Conservation (phyloP, 2,329 filamentous ascomycete species). For the Tolypocladium amazonense region DNA sequence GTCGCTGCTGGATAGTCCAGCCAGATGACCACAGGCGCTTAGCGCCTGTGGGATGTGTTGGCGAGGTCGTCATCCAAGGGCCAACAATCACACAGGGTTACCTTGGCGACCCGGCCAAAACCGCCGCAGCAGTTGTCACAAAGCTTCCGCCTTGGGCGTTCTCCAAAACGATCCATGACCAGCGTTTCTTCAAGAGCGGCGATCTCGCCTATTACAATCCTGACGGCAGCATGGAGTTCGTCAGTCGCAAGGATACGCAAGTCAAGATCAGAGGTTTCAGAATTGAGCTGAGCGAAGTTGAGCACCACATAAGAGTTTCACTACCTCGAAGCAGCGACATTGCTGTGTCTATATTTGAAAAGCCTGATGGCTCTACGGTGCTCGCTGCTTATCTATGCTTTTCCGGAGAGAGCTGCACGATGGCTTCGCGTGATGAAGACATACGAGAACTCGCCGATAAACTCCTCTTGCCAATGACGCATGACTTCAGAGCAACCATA, state of each 20-base stretch:
- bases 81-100: conserved; percentile 5
- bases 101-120: neutral
- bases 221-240: conserved; percentile 7
- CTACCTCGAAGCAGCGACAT: neutral
- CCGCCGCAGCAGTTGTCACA: neutral
- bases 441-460: neutral
- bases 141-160: neutral
- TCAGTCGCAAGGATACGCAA: conserved; percentile 1
- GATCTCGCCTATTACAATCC: conserved; percentile 1
- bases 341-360: neutral
- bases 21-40: neutral
- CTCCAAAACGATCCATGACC: neutral
- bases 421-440: neutral
- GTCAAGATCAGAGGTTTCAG: conserved; percentile 11
- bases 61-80: conserved; percentile 7
- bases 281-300: conserved; percentile 9
- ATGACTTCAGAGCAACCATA: neutral
- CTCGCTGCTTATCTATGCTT: neutral
- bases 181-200: conserved; percentile 6
- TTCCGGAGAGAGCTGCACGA: neutral
- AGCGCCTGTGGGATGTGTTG: conserved; percentile 3
- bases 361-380: neutral
- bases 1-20: conserved; percentile 3
- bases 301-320: conserved; percentile 2
- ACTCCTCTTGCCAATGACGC: neutral